These are phyloP conservation scores for Venturiaceae sp. DNA, from an alignment of 2,329 filamentous ascomycete genomes.

Conservation along the genomic window DNA sequence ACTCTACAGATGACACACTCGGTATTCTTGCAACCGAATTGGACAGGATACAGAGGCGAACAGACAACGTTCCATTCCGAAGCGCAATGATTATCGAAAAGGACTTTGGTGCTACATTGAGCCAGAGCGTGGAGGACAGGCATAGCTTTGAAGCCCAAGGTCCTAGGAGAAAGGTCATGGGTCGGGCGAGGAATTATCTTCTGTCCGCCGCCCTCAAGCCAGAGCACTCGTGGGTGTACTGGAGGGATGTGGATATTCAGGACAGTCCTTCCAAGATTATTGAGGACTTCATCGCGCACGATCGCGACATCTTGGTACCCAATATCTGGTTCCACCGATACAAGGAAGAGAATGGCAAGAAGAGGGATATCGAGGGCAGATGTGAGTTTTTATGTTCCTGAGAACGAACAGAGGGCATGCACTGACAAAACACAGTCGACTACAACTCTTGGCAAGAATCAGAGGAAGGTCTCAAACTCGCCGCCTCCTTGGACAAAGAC, in stretches of 20 bases:
- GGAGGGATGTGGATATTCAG: slow-evolving; percentile 93
- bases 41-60: slow-evolving; percentile 73
- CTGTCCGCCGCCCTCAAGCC: slow-evolving; percentile 75
- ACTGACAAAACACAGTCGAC: slow-evolving; percentile 53
- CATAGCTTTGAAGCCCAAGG: slow-evolving; percentile 84
- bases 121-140: slow-evolving; percentile 71
- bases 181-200: slow-evolving; percentile 83
- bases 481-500: slow-evolving; percentile 65
- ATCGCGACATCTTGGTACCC: slow-evolving; percentile 75
- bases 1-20: slow-evolving; percentile 83
- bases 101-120: slow-evolving; percentile 69
- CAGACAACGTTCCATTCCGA: slow-evolving; percentile 71
- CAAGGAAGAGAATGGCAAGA: slow-evolving; percentile 50
- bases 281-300: slow-evolving; percentile 91
- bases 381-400: slow-evolving; percentile 48
- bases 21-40: slow-evolving; percentile 79
- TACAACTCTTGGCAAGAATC: slow-evolving; percentile 99
- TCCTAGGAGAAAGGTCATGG: slow-evolving; percentile 83
- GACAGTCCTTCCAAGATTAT: slow-evolving; percentile 81
- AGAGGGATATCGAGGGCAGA: slow-evolving; percentile 78
- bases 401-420: neutral
- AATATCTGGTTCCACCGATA: slow-evolving; percentile 91
- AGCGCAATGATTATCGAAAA: slow-evolving; percentile 83
- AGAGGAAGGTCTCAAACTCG: slow-evolving; percentile 67
- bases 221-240: slow-evolving; percentile 97